Conservation (phyloP, 2,329 filamentous ascomycete species). For the Penicillium paneum region DNA sequence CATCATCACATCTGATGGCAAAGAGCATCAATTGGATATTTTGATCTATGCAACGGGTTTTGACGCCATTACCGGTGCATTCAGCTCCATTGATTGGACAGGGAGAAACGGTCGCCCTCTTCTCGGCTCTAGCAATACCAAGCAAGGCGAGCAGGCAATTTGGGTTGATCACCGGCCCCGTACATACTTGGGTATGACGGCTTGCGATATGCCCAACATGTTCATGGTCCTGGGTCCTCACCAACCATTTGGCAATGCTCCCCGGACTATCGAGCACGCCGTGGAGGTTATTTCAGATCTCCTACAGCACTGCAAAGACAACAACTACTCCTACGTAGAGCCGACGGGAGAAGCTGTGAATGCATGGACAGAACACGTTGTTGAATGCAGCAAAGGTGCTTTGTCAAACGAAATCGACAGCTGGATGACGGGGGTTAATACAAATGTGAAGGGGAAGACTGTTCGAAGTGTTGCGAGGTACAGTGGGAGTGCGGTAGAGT, state of each 20-base stretch:
- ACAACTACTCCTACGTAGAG: conserved; percentile 32
- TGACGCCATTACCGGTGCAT: conserved; percentile 43
- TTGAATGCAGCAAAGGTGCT: conserved; percentile 45
- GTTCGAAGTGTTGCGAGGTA: conserved; percentile 48
- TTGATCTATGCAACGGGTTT: conserved; percentile 49
- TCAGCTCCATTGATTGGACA: conserved; percentile 41
- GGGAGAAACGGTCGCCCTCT: conserved; percentile 36
- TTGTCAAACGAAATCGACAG: conserved; percentile 50
- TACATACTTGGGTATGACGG: conserved; percentile 45
- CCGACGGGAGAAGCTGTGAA: conserved; percentile 41
- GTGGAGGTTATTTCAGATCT: conserved; percentile 41
- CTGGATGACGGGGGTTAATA: conserved; percentile 57
- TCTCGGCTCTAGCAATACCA: conserved; percentile 10
- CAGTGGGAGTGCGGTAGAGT: conserved; percentile 46
- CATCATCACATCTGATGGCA: conserved; percentile 40
- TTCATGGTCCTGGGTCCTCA: conserved; percentile 57
- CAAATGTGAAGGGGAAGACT: conserved; percentile 47
- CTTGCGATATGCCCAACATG: conserved; percentile 49
- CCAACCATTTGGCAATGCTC: conserved; percentile 40
- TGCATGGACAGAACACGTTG: conserved; percentile 49
- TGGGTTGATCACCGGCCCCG: conserved; percentile 28
- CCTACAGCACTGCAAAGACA: conserved; percentile 23
- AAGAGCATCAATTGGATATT: conserved; percentile 40
- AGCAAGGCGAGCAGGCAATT: conserved; percentile 24
- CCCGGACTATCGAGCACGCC: conserved; percentile 33